Conservation (phyloP, 768 basidiomycete genomes). For the Naganishia friedmannii region DNA sequence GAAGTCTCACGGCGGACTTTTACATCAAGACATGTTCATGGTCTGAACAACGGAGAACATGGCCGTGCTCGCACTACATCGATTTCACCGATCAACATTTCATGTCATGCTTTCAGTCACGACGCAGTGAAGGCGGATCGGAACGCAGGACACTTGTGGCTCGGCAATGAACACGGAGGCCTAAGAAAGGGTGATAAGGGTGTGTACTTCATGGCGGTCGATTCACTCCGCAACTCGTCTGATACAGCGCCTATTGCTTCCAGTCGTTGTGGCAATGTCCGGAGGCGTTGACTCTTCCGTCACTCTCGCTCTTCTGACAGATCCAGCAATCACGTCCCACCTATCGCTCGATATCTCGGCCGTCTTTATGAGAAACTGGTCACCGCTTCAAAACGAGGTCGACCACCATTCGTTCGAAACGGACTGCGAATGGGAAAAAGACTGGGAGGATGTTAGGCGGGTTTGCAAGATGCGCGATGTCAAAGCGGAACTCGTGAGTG, state of each 20-base stretch:
- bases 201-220: neutral
- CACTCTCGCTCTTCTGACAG: slow-evolving; percentile 68
- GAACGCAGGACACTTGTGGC: neutral
- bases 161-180: slow-evolving; percentile 6
- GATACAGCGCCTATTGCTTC: neutral
- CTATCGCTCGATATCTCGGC: slow-evolving; percentile 68
- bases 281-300: slow-evolving; percentile 95
- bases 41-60: neutral
- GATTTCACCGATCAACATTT: too few relatives aligned
- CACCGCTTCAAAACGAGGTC: slow-evolving; percentile 42
- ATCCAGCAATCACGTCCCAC: slow-evolving; percentile 16
- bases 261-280: slow-evolving; percentile 89
- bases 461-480: slow-evolving; percentile 73
- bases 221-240: neutral
- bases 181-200: slow-evolving; percentile 5
- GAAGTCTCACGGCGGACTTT: neutral
- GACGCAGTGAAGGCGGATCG: neutral
- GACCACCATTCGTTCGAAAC: slow-evolving; percentile 64
- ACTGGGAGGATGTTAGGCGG: slow-evolving; percentile 83
- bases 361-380: slow-evolving; percentile 94
- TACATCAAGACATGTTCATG: neutral
- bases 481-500: slow-evolving; percentile 67
- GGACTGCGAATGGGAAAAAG: slow-evolving; percentile 96
- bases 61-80: neutral
- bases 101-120: neutral